Evolutionary conservation across 2,329 filamentous ascomycete species (phyloP).

Genomic region (Claviceps sp.): DNA sequence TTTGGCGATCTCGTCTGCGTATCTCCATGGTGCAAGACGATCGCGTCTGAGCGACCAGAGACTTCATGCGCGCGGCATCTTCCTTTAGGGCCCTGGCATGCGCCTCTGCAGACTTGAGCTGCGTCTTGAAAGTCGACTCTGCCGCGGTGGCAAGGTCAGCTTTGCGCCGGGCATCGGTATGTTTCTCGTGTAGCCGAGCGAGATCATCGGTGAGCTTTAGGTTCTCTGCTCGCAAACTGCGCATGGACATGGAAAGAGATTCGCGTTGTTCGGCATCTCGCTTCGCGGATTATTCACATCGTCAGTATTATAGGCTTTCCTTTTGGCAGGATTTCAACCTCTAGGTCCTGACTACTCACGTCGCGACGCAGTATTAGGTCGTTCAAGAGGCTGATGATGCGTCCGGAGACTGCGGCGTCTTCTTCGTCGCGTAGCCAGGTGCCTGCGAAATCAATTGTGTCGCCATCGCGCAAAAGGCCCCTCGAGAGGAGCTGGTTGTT

Average conservation of each 20-base stretch:
- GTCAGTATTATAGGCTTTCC: too few species aligned
- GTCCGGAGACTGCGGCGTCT: slow-evolving; percentile 54
- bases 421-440: slow-evolving; percentile 49
- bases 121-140: slow-evolving; percentile 53
- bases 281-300: slow-evolving; percentile 26
- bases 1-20: slow-evolving; percentile 76
- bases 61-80: slow-evolving; percentile 66
- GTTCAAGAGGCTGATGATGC: slow-evolving; percentile 85
- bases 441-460: slow-evolving; percentile 69
- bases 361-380: slow-evolving; percentile 84
- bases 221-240: slow-evolving; percentile 60
- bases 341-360: slow-evolving; percentile 32
- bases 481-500: slow-evolving; percentile 58
- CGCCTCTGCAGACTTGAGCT: slow-evolving; percentile 61
- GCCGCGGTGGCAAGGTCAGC: slow-evolving; percentile 51
- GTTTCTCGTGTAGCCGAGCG: slow-evolving; percentile 40
- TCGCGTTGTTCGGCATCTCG: slow-evolving; percentile 85
- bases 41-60: slow-evolving; percentile 68
- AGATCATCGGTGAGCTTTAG: slow-evolving; percentile 60
- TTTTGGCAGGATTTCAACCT: too few species aligned
- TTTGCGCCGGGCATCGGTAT: slow-evolving; percentile 40
- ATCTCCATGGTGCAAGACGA: slow-evolving; percentile 82
- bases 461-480: slow-evolving; percentile 52
- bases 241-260: slow-evolving; percentile 64
- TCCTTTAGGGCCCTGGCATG: slow-evolving; percentile 68